Percentiles rank a stretch among this genome's conserved stretches.
Conservation (phyloP, 495 filamentous ascomycete genomes). For the Daldinia decipiens region DNA sequence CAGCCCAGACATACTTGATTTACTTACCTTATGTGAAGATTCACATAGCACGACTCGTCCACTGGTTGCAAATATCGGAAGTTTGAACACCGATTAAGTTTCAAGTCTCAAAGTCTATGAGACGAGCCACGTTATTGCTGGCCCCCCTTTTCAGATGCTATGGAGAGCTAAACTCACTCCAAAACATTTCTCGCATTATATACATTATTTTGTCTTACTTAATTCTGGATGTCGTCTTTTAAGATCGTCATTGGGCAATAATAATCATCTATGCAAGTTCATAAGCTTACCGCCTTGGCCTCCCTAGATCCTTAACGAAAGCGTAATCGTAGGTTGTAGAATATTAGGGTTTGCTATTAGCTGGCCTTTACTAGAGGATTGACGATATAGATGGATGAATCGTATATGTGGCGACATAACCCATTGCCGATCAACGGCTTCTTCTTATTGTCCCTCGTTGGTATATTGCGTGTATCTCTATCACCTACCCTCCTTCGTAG, state of each 20-base stretch:
- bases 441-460: background rate
- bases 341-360: background rate
- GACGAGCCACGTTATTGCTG: background rate
- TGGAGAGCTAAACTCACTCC: conserved; percentile 12
- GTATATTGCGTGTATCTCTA: background rate
- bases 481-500: conserved; percentile 1
- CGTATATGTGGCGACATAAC: background rate
- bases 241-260: background rate
- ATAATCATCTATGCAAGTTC: background rate
- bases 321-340: background rate
- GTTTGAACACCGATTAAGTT: background rate
- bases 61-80: no score
- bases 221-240: background rate
- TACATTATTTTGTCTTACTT: background rate
- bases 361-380: background rate
- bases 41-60: no score
- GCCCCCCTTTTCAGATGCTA: conserved; percentile 16
- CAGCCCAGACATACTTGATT: no score
- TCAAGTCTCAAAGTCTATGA: background rate
- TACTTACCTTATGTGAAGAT: no score
- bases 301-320: background rate
- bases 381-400: background rate
- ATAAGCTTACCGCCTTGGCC: background rate
- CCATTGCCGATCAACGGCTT: background rate
- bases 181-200: conserved; percentile 28